These are phyloP conservation scores for Aspergillus nidulans DNA, from an alignment of 495 filamentous ascomycete species.

Conservation along the genomic window DNA sequence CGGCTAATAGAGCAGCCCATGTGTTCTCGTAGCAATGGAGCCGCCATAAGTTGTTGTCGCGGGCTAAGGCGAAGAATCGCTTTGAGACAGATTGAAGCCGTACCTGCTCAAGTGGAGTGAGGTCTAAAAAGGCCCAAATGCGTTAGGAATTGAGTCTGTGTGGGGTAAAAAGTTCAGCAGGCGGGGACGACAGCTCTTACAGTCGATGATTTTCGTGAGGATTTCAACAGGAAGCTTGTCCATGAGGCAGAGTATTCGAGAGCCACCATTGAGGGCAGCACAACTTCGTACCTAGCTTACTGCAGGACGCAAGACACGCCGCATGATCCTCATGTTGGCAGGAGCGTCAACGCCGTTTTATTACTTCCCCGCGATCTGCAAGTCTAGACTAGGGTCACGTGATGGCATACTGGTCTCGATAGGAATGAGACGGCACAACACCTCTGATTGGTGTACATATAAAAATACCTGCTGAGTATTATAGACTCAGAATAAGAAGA, in stretches of 20 bases:
- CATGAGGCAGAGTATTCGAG: conserved; percentile 36
- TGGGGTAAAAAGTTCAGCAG: conserved; percentile 21
- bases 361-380: conserved; percentile 19
- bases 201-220: conserved; percentile 67
- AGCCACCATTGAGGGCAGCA: conserved; percentile 33
- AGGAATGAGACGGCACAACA: background rate
- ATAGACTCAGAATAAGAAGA: conserved; percentile 5
- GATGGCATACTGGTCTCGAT: background rate
- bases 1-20: conserved; percentile 40
- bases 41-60: conserved; percentile 75
- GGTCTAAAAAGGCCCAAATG: conserved; percentile 44
- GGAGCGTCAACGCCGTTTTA: conserved; percentile 15
- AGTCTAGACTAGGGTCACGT: conserved; percentile 17
- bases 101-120: conserved; percentile 64
- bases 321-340: conserved; percentile 7
- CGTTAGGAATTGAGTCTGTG: conserved; percentile 12
- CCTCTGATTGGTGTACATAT: background rate
- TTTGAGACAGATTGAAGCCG: conserved; percentile 67
- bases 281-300: conserved; percentile 14
- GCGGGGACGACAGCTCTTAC: conserved; percentile 44
- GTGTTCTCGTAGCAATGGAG: conserved; percentile 69
- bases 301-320: conserved; percentile 12
- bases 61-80: conserved; percentile 60
- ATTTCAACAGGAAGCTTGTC: conserved; percentile 72
- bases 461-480: conserved; percentile 7